Evolutionary conservation across 2,329 filamentous ascomycete genomes (phyloP).

Genomic region (Phaeosphaeriaceae sp.): DNA sequence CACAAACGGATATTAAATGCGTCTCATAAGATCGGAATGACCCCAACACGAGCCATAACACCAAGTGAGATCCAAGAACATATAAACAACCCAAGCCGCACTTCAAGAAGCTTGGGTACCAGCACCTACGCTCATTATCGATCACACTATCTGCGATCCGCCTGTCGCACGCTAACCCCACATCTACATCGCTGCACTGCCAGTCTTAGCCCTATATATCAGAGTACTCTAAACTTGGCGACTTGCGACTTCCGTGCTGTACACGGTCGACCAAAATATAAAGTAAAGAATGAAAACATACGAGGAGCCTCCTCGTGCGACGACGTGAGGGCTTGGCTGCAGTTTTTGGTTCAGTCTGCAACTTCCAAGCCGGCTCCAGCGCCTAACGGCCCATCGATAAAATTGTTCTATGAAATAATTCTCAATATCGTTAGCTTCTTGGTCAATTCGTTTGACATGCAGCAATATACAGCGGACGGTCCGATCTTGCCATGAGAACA

Average conservation of each 20-base stretch:
- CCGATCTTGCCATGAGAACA: not conserved
- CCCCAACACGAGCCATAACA: constrained; percentile 5
- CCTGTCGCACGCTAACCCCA: constrained; percentile 19
- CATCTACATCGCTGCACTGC: constrained; percentile 8
- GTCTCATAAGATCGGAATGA: constrained; percentile 12
- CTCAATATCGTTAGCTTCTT: constrained; percentile 15
- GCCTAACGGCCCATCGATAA: constrained; percentile 23
- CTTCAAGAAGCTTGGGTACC: constrained; percentile 18
- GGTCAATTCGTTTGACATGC: constrained; percentile 7
- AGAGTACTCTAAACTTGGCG: constrained; percentile 27
- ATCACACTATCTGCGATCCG: constrained; percentile 14
- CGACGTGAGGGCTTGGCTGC: constrained; percentile 9
- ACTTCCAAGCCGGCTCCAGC: constrained; percentile 22
- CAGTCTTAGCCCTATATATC: constrained; percentile 25
- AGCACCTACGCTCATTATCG: constrained; percentile 4
- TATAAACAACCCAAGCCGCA: constrained; percentile 25
- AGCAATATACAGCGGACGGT: constrained; percentile 18
- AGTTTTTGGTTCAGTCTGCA: constrained; percentile 1
- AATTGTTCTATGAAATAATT: constrained; percentile 19
- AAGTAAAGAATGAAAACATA: constrained; percentile 7
- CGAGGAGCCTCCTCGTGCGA: constrained; percentile 11
- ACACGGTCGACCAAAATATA: constrained; percentile 10
- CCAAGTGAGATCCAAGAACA: constrained; percentile 21
- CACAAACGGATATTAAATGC: constrained; percentile 22
- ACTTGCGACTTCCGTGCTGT: constrained; percentile 2